Evolutionary conservation across 208 protist genomes (phyloP).

Genomic region (Acanthamoeba culbertsoni): DNA sequence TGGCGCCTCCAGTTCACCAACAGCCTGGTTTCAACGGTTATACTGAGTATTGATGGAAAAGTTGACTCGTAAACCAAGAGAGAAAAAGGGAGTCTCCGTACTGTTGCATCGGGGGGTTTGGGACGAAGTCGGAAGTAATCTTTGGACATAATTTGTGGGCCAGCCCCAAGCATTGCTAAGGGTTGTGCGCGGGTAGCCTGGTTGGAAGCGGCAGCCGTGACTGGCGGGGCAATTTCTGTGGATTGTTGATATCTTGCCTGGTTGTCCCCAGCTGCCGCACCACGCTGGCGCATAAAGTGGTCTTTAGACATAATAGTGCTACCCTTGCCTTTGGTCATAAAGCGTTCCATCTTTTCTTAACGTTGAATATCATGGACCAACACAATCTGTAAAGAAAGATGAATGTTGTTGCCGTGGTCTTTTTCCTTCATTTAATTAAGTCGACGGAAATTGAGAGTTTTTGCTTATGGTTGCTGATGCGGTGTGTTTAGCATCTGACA

Average conservation of each 20-base stretch:
- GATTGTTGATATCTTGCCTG: background rate
- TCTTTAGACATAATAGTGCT: background rate
- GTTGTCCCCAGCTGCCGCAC: background rate
- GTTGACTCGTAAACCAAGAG: no score
- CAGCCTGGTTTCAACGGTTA: no score
- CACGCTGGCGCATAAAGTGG: background rate
- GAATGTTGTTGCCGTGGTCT: no score
- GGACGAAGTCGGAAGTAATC: background rate
- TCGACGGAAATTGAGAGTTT: no score
- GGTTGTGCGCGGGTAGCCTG: background rate
- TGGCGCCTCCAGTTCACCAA: no score
- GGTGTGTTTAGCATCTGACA: no score
- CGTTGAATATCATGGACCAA: no score
- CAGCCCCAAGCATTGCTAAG: background rate
- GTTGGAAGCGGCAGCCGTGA: background rate
- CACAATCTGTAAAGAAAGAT: no score
- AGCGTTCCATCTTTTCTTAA: background rate
- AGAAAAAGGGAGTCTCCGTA: no score
- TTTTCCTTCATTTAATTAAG: no score
- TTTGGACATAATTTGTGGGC: conserved; percentile 22
- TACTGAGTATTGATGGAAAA: no score
- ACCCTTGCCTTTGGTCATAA: background rate
- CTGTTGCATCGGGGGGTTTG: background rate
- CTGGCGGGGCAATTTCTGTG: background rate
- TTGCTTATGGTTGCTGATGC: no score